Conservation (phyloP, 1,284 basidiomycete genomes). For the Rhizoctonia solani region DNA sequence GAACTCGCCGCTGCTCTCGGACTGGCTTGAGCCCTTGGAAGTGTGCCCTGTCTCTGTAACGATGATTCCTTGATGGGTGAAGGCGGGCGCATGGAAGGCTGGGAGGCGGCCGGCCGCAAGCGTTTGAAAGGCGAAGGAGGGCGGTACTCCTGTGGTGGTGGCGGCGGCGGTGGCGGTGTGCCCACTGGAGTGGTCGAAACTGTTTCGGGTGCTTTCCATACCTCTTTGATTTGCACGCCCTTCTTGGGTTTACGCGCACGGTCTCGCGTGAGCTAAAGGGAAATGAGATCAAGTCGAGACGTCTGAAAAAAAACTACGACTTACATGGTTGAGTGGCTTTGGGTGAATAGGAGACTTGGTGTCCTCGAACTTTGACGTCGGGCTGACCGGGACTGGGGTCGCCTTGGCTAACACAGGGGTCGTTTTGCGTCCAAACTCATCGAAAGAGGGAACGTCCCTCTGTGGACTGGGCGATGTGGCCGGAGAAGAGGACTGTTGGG, state of each 20-base stretch:
- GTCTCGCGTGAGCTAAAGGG: conserved; percentile 38
- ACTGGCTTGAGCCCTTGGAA: not conserved
- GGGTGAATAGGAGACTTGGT: conserved; percentile 8
- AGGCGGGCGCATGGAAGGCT: conserved; percentile 12
- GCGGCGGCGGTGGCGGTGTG: too few relatives aligned
- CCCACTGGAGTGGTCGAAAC: conserved; percentile 11
- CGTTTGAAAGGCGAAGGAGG: conserved; percentile 20
- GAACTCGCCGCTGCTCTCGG: not conserved
- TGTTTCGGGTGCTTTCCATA: not conserved
- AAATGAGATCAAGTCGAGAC: not conserved
- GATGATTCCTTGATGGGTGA: conserved; percentile 17
- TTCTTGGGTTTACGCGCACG: conserved; percentile 40
- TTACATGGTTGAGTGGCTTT: conserved; percentile 74
- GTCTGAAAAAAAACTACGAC: conserved; percentile 54
- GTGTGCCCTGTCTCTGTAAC: not conserved
- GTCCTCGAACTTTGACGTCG: not conserved
- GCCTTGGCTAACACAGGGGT: not conserved
- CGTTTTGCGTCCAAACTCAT: conserved; percentile 25
- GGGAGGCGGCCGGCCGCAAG: conserved; percentile 7
- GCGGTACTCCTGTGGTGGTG: conserved; percentile 4
- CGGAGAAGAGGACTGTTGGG: not conserved
- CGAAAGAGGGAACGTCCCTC: not conserved
- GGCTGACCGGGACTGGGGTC: not conserved
- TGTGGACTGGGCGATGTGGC: not conserved
- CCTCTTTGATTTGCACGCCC: conserved; percentile 6